Evolutionary conservation across 495 filamentous ascomycete genomes (phyloP), one percentile per base, ranked within the genome.

Genomic region (Penicillium pancosmium): DNA sequence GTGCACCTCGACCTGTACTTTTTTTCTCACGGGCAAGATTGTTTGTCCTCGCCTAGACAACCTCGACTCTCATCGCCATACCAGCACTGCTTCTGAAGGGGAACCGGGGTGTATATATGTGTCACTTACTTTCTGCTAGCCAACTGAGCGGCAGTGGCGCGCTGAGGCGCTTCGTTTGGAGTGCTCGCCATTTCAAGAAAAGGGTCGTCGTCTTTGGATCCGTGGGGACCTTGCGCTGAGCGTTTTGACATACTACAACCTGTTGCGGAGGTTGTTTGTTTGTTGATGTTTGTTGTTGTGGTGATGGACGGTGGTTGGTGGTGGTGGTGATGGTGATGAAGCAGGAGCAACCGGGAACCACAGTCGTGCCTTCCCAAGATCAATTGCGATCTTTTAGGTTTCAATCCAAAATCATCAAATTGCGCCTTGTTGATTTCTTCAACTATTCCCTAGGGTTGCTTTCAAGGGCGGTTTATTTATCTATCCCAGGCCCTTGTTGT

Each of bases 141-240:
- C 73, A 84, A 36, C 68, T 82, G 80, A 31, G 80, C 78, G 21
- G 81, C 79, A 19, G 78, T 82, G 34, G 80, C 80, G 66, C 73
- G 76, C 49, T 76, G 71, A 35, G 77, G 76, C 71, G 75, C 78
- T 0, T 80, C 77, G 25, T 78, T 74, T 33, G 77, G 77, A 58
- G 77, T 78, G 44, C 72, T 73, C 51, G 64, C 60, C 76, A 78
- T 78, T 15, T 68, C 69, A 58, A 78, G 74, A 27, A 59, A 46
- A 41, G 68, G 61, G 34, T 70, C 43, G 10, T 56, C 49, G 8
- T 72, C 75, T 46, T 72, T 76, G 36, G 63, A 62, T 54, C 70
- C 70, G 31, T 78, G 72, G 63, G 68, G 70, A 59, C 73, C 70
- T 64, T 72, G 59, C 27, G 72, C 72, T 18, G 44, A 44, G 57